Evolutionary conservation across 352 stramenopile species (phyloP).

Genomic region (Pythium brachiatum): DNA sequence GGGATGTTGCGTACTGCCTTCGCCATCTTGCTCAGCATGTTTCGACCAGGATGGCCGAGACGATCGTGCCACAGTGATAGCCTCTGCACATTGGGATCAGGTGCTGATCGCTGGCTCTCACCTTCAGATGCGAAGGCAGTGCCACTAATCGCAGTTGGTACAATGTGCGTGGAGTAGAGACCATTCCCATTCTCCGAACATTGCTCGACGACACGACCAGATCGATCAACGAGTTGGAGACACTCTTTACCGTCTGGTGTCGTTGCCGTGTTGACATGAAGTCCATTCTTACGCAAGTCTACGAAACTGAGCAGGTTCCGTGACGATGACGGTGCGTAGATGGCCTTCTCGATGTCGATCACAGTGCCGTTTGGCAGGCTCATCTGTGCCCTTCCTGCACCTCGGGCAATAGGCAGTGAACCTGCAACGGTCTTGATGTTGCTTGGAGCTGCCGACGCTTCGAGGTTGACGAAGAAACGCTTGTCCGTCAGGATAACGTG

Average conservation of each 20-base stretch:
- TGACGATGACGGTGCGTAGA: background rate
- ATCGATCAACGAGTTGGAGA: background rate
- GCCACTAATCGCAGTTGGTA: background rate
- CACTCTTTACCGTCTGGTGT: background rate
- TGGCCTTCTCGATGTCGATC: background rate
- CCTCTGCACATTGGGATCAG: background rate
- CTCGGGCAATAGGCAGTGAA: background rate
- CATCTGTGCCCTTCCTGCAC: background rate
- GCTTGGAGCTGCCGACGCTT: background rate
- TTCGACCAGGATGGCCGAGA: conserved; percentile 6
- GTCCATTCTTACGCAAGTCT: background rate
- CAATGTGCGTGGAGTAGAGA: background rate
- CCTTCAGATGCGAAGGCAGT: background rate
- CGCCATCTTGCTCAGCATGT: conserved; percentile 12
- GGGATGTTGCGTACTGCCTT: conserved; percentile 2
- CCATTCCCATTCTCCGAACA: background rate
- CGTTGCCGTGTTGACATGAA: background rate
- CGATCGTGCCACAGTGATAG: conserved; percentile 12
- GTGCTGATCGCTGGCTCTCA: background rate
- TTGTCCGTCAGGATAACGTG: too few species aligned
- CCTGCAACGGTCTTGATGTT: background rate
- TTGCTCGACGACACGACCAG: background rate
- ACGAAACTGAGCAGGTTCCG: background rate
- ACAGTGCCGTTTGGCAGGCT: background rate
- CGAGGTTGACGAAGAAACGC: background rate